phyloP scores from a whole-genome alignment of 2,329 filamentous ascomycete species.

The Zarea fungicola region DNA sequence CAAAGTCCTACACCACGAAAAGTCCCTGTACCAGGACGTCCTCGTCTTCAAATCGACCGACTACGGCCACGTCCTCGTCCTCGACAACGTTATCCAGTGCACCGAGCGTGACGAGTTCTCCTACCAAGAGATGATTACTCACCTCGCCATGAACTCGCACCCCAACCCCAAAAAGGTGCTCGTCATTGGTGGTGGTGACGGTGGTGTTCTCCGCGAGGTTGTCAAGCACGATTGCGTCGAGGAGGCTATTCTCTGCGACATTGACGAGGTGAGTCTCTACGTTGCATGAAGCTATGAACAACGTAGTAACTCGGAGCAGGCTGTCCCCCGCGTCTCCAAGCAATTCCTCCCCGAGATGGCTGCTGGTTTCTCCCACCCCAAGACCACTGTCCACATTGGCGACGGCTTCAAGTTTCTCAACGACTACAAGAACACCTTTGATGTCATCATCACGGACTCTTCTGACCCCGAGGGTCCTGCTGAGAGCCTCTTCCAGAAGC shows the following conservation, averaged over 20 bases:
- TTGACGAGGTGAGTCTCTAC: conserved; percentile 69
- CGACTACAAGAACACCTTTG: conserved; percentile 94
- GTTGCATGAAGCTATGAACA: conserved; percentile 23
- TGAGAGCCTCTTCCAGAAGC: conserved; percentile 95
- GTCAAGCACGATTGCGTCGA: conserved; percentile 98
- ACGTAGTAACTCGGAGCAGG: conserved; percentile 34
- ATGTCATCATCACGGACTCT: conserved; percentile 99
- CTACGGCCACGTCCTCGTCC: conserved; percentile 91
- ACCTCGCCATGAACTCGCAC: conserved; percentile 97
- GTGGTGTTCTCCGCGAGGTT: conserved; percentile 94
- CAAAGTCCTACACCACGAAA: conserved; percentile 97
- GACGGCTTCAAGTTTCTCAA: conserved; percentile 98
- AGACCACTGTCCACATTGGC: conserved; percentile 85
- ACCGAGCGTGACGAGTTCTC: conserved; percentile 99
- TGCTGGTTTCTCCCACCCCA: conserved; percentile 88
- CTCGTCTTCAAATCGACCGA: conserved; percentile 98
- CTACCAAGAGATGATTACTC: conserved; percentile 99
- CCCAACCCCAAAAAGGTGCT: conserved; percentile 97
- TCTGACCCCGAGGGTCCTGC: conserved; percentile 96
- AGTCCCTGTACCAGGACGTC: conserved; percentile 98
- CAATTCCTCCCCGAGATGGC: conserved; percentile 94
- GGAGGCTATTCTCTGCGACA: conserved; percentile 95
- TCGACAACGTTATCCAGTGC: conserved; percentile 98
- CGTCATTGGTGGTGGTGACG: conserved; percentile 96
- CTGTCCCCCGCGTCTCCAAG: conserved; percentile 97